These are phyloP conservation scores for Erodium chrysanthum DNA, from an alignment of 441 rosid species.

Conservation along the genomic window DNA sequence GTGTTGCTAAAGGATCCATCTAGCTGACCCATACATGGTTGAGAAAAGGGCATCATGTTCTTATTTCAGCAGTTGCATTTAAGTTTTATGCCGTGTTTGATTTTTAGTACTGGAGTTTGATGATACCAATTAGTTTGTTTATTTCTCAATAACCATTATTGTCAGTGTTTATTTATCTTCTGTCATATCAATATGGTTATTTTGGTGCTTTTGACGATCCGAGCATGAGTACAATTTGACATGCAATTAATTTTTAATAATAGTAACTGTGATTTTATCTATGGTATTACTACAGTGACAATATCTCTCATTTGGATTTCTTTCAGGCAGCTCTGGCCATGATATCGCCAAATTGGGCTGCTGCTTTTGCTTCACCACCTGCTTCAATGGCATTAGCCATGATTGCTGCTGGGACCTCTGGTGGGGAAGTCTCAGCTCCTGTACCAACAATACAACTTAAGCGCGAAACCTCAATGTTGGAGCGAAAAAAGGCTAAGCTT, in stretches of 20 bases:
- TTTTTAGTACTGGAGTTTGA: not conserved
- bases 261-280: not conserved
- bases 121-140: not conserved
- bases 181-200: not conserved
- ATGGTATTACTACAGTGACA: conserved; percentile 7
- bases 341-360: conserved; percentile 96
- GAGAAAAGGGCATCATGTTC: not conserved
- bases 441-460: conserved; percentile 48
- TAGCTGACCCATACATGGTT: not conserved
- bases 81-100: not conserved
- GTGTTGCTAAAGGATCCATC: not conserved
- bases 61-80: not conserved
- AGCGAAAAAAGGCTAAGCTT: conserved; percentile 65
- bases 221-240: not conserved
- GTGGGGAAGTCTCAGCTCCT: conserved; percentile 74
- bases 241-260: not conserved
- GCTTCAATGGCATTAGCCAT: conserved; percentile 99
- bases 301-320: conserved; percentile 7
- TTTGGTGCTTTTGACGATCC: not conserved
- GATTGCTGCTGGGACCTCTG: conserved; percentile 99
- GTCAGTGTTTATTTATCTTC: not conserved
- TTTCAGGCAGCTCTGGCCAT: conserved; percentile 88
- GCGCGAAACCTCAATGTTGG: conserved; percentile 81
- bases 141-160: not conserved
- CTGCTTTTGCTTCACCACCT: conserved; percentile 99